These are phyloP conservation scores for Coemansia sp. DNA, from an alignment of 192 early-diverging fungal genomes.

Conservation along the genomic window DNA sequence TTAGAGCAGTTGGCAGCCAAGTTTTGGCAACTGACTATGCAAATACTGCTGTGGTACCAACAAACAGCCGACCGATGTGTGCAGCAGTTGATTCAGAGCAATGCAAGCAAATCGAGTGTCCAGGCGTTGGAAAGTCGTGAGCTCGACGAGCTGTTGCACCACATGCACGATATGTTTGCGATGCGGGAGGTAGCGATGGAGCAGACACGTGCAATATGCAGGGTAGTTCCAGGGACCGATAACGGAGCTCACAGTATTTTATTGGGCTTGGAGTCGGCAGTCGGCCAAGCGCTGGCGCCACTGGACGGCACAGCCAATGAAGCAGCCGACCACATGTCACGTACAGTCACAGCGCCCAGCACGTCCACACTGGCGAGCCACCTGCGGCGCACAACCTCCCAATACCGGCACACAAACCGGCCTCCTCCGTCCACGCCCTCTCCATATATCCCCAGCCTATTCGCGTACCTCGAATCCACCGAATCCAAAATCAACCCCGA, in stretches of 20 bases:
- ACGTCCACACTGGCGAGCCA: slow-evolving; percentile 32
- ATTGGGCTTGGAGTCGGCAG: slow-evolving; percentile 2
- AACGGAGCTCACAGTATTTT: background rate
- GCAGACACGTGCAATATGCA: slow-evolving; percentile 4
- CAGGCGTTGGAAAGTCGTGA: background rate
- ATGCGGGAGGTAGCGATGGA: background rate
- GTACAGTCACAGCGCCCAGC: slow-evolving; percentile 16
- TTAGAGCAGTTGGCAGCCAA: slow-evolving; percentile 25
- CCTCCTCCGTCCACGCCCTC: slow-evolving; percentile 28
- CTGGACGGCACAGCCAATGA: background rate
- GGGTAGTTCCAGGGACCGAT: background rate
- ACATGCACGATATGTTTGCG: slow-evolving; percentile 23
- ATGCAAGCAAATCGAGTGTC: background rate
- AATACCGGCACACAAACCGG: slow-evolving; percentile 44
- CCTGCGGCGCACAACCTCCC: slow-evolving; percentile 46
- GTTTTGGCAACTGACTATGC: slow-evolving; percentile 47
- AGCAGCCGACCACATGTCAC: slow-evolving; percentile 11
- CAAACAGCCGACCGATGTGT: slow-evolving; percentile 10
- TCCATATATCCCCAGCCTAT: slow-evolving; percentile 24
- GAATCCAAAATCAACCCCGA: no score
- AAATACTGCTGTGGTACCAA: slow-evolving; percentile 29
- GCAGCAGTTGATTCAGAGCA: slow-evolving; percentile 13
- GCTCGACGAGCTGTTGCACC: slow-evolving; percentile 17
- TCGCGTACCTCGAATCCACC: slow-evolving; percentile 9
- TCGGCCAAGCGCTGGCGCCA: slow-evolving; percentile 14